phyloP scores from a whole-genome alignment of 495 filamentous ascomycete genomes.

The Aspergillus avenaceus region DNA sequence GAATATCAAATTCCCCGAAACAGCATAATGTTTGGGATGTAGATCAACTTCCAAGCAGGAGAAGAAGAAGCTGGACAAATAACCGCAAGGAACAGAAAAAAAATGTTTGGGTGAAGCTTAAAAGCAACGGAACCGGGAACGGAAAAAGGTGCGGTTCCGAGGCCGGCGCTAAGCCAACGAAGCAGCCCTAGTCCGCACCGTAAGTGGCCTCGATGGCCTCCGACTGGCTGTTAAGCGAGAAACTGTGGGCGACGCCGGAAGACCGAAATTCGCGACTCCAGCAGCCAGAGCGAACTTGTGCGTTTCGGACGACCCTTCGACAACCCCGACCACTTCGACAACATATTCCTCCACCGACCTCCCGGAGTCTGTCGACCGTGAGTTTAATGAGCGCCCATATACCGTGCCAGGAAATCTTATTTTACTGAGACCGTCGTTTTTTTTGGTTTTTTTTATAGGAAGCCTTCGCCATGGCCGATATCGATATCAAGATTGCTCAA shows the following conservation, averaged over 20 bases:
- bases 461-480: slow-evolving; percentile 58
- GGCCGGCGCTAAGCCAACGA: slow-evolving; percentile 12
- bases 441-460: slow-evolving; percentile 15
- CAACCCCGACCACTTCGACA: slow-evolving; percentile 45
- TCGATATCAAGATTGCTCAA: slow-evolving; percentile 67
- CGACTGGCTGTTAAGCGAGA: slow-evolving; percentile 34
- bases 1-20: background rate
- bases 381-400: slow-evolving; percentile 24
- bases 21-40: background rate
- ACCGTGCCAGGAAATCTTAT: slow-evolving; percentile 6
- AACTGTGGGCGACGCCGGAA: slow-evolving; percentile 31
- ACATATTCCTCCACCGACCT: slow-evolving; percentile 37
- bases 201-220: slow-evolving; percentile 8
- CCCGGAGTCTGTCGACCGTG: slow-evolving; percentile 46
- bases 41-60: background rate
- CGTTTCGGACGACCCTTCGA: slow-evolving; percentile 31
- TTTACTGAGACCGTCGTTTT: slow-evolving; percentile 18
- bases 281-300: slow-evolving; percentile 28
- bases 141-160: slow-evolving; percentile 13
- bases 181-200: slow-evolving; percentile 39
- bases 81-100: slow-evolving; percentile 6
- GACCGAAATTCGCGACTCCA: slow-evolving; percentile 43
- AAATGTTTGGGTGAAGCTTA: slow-evolving; percentile 17
- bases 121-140: slow-evolving; percentile 14
- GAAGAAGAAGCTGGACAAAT: background rate